Evolutionary conservation across 768 basidiomycete species (phyloP).

Genomic region (Punctularia strigosozonata): DNA sequence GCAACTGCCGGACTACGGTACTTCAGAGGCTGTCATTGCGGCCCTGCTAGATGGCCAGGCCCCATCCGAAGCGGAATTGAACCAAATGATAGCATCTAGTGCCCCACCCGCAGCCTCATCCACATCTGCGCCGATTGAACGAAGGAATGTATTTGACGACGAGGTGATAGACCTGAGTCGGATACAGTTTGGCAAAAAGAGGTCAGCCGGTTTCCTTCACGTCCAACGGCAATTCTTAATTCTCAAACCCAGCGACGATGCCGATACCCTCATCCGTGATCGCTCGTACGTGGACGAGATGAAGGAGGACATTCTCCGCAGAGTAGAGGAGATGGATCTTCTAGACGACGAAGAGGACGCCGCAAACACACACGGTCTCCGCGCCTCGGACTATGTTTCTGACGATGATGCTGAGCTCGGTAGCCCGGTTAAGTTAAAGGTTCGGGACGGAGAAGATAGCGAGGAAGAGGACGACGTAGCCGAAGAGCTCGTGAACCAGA

Average conservation of each 20-base stretch:
- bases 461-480: conserved; percentile 24
- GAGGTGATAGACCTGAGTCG: conserved; percentile 53
- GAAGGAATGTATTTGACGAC: conserved; percentile 69
- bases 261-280: conserved; percentile 37
- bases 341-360: conserved; percentile 48
- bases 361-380: conserved; percentile 15
- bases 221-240: conserved; percentile 2
- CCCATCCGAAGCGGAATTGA: conserved; percentile 24
- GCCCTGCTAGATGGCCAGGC: conserved; percentile 71
- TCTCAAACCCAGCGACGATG: conserved; percentile 29
- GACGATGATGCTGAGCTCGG: conserved; percentile 46
- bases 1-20: conserved; percentile 30
- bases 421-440: conserved; percentile 27
- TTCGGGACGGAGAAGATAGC: conserved; percentile 54
- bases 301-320: conserved; percentile 74
- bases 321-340: conserved; percentile 44
- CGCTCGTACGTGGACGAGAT: conserved; percentile 54
- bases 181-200: conserved; percentile 56
- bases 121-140: conserved; percentile 20
- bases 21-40: conserved; percentile 51
- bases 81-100: no score
- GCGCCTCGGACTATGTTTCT: conserved; percentile 23
- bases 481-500: conserved; percentile 22
- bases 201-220: conserved; percentile 22
- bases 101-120: not conserved